Conservation (phyloP, 2,329 filamentous ascomycete species). For the Beauveria scarabaeidicola region DNA sequence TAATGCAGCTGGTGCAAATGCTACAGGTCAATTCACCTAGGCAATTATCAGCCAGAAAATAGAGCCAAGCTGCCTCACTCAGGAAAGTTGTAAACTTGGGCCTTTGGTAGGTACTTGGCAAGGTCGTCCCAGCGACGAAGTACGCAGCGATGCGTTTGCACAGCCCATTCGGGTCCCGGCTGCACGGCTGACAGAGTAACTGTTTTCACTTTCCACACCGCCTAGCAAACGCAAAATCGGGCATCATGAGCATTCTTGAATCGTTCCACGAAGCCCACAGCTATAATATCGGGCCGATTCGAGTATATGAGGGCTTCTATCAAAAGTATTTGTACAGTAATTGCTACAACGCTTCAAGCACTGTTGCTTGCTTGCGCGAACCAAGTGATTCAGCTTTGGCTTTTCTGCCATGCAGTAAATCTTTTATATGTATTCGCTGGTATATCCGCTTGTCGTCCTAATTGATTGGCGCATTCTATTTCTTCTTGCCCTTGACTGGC, state of each 20-base stretch:
- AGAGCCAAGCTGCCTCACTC: not conserved
- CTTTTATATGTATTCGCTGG: not conserved
- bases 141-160: not conserved
- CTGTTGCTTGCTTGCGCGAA: not conserved
- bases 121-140: no score
- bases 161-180: not conserved
- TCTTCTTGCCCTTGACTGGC: constrained; percentile 17
- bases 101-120: no score
- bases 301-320: not conserved
- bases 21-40: not conserved
- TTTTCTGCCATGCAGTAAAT: not conserved
- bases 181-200: no score
- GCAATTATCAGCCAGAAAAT: not conserved
- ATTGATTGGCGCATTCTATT: constrained; percentile 8
- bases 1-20: not conserved
- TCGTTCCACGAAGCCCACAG: not conserved
- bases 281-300: not conserved
- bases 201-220: not conserved
- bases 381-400: not conserved
- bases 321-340: constrained; percentile 8
- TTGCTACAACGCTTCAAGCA: constrained; percentile 4
- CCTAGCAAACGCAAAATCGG: not conserved
- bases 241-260: not conserved
- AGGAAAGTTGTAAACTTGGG: not conserved
- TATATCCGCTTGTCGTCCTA: not conserved